Evolutionary conservation across 306 rosid genomes (phyloP), one percentile per base, ranked within the genome.

Genomic region (Gleditsia sinensis): DNA sequence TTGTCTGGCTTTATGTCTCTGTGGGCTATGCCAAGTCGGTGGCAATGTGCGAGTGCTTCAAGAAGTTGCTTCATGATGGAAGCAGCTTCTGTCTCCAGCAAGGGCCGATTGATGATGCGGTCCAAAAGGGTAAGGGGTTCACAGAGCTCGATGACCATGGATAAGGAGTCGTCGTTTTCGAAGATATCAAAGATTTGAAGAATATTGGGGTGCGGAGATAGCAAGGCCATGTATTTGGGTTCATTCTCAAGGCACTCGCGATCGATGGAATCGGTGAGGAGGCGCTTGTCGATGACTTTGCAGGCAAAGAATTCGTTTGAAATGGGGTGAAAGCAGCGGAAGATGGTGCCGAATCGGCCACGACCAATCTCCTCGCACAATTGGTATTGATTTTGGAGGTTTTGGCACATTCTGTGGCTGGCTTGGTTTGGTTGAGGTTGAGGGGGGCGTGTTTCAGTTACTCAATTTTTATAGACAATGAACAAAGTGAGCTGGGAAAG

Each of bases 1-100:
- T 92, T 92, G 16, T 90, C 96, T 0, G 98, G 98, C 65, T 92
- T 90, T 0, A 92, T 61, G 66, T 92, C 96, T 5, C 96, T 17
- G 62, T 92, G 98, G 24, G 91, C 92, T 0, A 92, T 69, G 9
- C 96, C 90, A 0, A 77, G 70, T 0, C 68, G 42, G 72, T 92
- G 98, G 59, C 98, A 90, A 67, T 92, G 94, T 0, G 80, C 55
- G 0, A 92, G 1, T 0, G 96, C 98, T 2, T 63, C 75, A 0
- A 92, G 86, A 16, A 92, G 89, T 51, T 88, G 89, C 13, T 81
- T 85, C 33, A 80, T 59, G 2, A 85, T 2, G 6, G 75, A 7
- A 0, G 83, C 85, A 6, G 98, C 88, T 14, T 92, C 81, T 0
- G 80, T 51, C 60, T 88, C 96, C 2, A 87, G 54, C 3, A 88